Percentiles rank a stretch among this genome's conserved stretches.
These are phyloP conservation scores for Cronartium ribicola DNA, from an alignment of 1,284 basidiomycete genomes.

Conservation along the genomic window DNA sequence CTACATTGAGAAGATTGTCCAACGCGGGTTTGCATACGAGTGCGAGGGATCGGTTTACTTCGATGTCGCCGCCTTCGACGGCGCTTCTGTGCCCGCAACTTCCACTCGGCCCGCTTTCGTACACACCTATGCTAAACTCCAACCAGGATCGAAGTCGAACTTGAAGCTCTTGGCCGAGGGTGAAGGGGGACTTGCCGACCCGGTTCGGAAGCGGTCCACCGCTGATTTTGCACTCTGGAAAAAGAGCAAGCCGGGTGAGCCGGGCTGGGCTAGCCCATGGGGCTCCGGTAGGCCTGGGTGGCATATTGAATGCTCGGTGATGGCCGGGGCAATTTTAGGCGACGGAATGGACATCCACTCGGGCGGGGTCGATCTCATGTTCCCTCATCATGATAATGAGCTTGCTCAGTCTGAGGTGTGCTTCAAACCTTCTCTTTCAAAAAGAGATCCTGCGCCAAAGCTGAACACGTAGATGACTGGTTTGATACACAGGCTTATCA, in stretches of 20 bases:
- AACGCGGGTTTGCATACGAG: conserved; percentile 82
- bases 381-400: conserved; percentile 99
- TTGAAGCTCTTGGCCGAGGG: conserved; percentile 84
- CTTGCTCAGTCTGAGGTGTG: conserved; percentile 89
- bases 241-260: conserved; percentile 94
- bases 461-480: background rate
- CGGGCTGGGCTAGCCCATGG: conserved; percentile 94
- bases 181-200: conserved; percentile 63
- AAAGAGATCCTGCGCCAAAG: conserved; percentile 17
- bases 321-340: conserved; percentile 90
- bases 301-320: conserved; percentile 99
- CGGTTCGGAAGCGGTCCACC: conserved; percentile 60
- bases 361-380: conserved; percentile 91
- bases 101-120: conserved; percentile 53
- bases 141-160: conserved; percentile 93
- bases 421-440: conserved; percentile 1
- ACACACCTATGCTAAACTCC: conserved; percentile 84
- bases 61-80: conserved; percentile 83
- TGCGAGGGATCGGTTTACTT: conserved; percentile 90
- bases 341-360: conserved; percentile 96
- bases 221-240: conserved; percentile 98
- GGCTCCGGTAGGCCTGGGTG: conserved; percentile 94
- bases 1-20: conserved; percentile 80
- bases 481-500: conserved; percentile 69
- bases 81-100: conserved; percentile 51